Conservation (phyloP, 1,139 yeast genomes). For the Barnettozyma hawaiiensis region DNA sequence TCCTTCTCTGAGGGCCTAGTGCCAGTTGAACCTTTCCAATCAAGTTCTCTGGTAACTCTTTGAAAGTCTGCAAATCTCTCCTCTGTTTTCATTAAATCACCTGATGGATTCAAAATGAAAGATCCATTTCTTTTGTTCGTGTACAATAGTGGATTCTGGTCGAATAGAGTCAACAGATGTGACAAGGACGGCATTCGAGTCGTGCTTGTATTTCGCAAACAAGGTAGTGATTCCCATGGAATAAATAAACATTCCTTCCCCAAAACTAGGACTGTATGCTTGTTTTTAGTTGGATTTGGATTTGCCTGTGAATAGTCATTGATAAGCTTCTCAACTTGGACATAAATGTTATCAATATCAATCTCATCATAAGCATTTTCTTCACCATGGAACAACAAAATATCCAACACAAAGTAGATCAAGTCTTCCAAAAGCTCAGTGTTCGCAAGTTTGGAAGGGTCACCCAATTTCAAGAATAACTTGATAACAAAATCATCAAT, state of each 20-base stretch:
- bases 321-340: slow-evolving; percentile 45
- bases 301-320: slow-evolving; percentile 27
- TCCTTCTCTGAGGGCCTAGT: slow-evolving; percentile 51
- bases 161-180: slow-evolving; percentile 40
- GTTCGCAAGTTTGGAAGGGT: slow-evolving; percentile 30
- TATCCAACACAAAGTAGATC: slow-evolving; percentile 55
- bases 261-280: slow-evolving; percentile 64
- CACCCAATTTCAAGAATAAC: slow-evolving; percentile 46
- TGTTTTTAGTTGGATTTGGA: slow-evolving; percentile 17
- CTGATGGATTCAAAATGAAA: slow-evolving; percentile 75
- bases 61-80: slow-evolving; percentile 47
- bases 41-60: slow-evolving; percentile 20
- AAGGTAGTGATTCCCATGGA: slow-evolving; percentile 85
- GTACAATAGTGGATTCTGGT: slow-evolving; percentile 19
- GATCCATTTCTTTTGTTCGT: slow-evolving; percentile 34
- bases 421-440: slow-evolving; percentile 54
- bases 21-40: slow-evolving; percentile 56
- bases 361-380: slow-evolving; percentile 59
- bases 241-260: slow-evolving; percentile 57
- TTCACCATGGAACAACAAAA: slow-evolving; percentile 58
- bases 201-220: slow-evolving; percentile 48
- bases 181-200: slow-evolving; percentile 72
- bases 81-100: slow-evolving; percentile 70
- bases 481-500: slow-evolving; percentile 48
- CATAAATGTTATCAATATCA: slow-evolving; percentile 48